Percentiles rank a stretch among this genome's conserved stretches.
Evolutionary conservation across 2,329 filamentous ascomycete genomes (phyloP).

Genomic region (Pestalotiopsis sp.): DNA sequence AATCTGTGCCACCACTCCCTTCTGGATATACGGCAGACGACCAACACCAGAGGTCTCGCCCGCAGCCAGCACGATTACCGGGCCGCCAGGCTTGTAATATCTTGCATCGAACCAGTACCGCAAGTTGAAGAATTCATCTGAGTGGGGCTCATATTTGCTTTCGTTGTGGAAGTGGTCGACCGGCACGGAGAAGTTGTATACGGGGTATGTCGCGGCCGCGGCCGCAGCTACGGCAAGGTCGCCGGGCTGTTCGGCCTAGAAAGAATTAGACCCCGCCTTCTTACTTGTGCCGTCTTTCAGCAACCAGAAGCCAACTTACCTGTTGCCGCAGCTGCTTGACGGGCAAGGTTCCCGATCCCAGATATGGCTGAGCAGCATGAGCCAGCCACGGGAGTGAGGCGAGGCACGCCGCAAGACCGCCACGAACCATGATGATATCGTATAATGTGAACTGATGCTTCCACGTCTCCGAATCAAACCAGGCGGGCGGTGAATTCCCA

Average conservation of each 20-base stretch:
- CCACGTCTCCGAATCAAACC: background rate
- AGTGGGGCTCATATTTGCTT: conserved; percentile 75
- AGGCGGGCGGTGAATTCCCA: background rate
- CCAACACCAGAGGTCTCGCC: conserved; percentile 69
- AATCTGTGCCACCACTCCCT: conserved; percentile 75
- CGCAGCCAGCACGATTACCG: conserved; percentile 74
- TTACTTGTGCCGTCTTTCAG: background rate
- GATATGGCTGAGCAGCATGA: background rate
- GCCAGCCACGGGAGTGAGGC: conserved; percentile 6
- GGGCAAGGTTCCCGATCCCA: background rate
- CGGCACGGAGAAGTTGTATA: conserved; percentile 47
- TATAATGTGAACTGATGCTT: background rate
- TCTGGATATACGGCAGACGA: conserved; percentile 71
- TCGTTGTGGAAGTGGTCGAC: conserved; percentile 87
- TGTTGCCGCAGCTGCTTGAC: conserved; percentile 5
- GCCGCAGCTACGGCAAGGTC: background rate
- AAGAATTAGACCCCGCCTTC: background rate
- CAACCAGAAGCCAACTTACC: background rate
- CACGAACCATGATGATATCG: conserved; percentile 7
- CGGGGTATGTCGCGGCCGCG: conserved; percentile 31
- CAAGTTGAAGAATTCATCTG: conserved; percentile 65
- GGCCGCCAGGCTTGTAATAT: conserved; percentile 76
- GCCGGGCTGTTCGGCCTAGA: background rate
- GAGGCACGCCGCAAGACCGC: background rate
- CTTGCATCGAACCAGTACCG: conserved; percentile 84